phyloP scores from a whole-genome alignment of 1,284 basidiomycete species.

The Peniophora sp. region DNA sequence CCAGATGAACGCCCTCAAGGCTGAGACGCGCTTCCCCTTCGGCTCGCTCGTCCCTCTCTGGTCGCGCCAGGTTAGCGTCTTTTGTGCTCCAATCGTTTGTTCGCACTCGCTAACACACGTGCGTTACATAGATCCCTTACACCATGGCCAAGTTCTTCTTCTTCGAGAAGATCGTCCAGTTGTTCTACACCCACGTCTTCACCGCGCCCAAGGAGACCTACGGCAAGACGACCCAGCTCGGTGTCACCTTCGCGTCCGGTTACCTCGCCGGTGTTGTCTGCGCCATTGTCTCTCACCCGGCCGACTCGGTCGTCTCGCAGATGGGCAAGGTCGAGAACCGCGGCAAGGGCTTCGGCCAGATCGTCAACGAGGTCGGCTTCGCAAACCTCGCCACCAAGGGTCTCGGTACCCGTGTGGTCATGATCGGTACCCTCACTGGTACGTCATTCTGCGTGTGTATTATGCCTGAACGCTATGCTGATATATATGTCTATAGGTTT shows the following conservation, averaged over 20 bases:
- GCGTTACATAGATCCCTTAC: slow-evolving; percentile 60
- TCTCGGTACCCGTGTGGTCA: slow-evolving; percentile 72
- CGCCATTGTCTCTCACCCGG: slow-evolving; percentile 78
- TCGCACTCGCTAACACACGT: background rate
- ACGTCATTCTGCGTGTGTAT: slow-evolving; percentile 9
- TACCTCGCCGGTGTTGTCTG: slow-evolving; percentile 79
- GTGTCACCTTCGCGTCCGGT: slow-evolving; percentile 74
- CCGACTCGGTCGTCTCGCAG: slow-evolving; percentile 72
- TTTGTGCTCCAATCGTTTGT: background rate
- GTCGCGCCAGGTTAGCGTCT: slow-evolving; percentile 65
- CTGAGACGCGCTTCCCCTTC: slow-evolving; percentile 73
- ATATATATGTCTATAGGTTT: slow-evolving; percentile 35
- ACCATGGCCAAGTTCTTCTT: slow-evolving; percentile 87
- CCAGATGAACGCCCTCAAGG: slow-evolving; percentile 55
- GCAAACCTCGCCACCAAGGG: slow-evolving; percentile 64
- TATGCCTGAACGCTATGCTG: background rate
- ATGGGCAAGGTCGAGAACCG: slow-evolving; percentile 73
- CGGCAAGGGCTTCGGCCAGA: slow-evolving; percentile 64
- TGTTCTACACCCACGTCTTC: slow-evolving; percentile 74
- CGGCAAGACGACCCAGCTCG: slow-evolving; percentile 65
- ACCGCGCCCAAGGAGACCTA: slow-evolving; percentile 68
- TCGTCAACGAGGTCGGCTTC: slow-evolving; percentile 61
- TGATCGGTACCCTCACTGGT: slow-evolving; percentile 75
- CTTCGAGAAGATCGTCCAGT: slow-evolving; percentile 71
- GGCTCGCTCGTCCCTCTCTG: slow-evolving; percentile 75